A percentile compares a stretch with the other conserved stretches of the same genome.
These are phyloP conservation scores for Cryptococcus floricola DNA, from an alignment of 1,284 basidiomycete genomes.

Conservation along the genomic window DNA sequence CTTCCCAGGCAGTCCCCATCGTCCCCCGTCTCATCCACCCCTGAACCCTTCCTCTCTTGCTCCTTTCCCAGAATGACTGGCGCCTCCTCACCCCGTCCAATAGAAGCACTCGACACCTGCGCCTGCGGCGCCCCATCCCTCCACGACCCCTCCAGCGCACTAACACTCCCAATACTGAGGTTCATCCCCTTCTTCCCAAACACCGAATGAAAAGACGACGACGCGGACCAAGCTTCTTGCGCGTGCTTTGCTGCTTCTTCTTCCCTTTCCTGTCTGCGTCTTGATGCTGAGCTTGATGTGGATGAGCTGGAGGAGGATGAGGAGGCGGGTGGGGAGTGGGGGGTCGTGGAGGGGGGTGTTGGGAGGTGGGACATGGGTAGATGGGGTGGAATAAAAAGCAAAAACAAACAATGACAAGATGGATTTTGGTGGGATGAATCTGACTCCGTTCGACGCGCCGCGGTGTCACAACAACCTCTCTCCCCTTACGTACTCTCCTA, in stretches of 20 bases:
- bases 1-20: neutral
- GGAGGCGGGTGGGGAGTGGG: constrained; percentile 17
- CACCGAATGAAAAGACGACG: neutral
- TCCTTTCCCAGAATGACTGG: neutral
- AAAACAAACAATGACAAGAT: neutral
- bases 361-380: neutral
- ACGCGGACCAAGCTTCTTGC: constrained; percentile 4
- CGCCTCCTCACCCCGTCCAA: neutral
- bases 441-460: neutral
- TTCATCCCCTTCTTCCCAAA: neutral
- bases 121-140: neutral
- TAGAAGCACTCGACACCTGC: neutral
- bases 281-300: neutral
- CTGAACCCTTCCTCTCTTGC: constrained; percentile 12
- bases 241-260: constrained; percentile 11
- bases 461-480: neutral
- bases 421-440: neutral
- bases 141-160: neutral
- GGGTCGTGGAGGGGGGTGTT: neutral
- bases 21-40: constrained; percentile 17
- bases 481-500: neutral
- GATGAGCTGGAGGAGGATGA: constrained; percentile 4
- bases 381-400: neutral
- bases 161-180: neutral
- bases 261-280: constrained; percentile 4